Percentiles rank a stretch among this genome's conserved stretches.
phyloP scores from a whole-genome alignment of 306 rosid genomes.

The Glycine latifolia region DNA sequence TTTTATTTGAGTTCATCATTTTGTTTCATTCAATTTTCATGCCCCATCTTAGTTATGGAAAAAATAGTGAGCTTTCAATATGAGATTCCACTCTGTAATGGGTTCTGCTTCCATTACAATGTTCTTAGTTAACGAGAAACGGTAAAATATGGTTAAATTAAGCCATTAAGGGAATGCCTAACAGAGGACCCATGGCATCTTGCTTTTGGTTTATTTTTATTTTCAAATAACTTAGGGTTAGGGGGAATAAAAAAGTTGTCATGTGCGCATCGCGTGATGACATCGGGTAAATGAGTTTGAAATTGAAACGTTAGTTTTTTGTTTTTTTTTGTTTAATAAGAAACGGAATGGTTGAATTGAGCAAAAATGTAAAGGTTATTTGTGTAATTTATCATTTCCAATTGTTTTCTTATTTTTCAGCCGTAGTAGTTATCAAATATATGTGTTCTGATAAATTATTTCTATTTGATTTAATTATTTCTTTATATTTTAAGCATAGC shows the following conservation, averaged over 20 bases:
- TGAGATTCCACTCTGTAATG: neutral
- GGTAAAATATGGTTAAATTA: too few species aligned
- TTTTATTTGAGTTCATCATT: constrained; percentile 9
- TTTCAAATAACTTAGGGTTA: neutral
- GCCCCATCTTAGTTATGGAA: neutral
- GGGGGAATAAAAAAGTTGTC: constrained; percentile 16
- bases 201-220: neutral
- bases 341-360: neutral
- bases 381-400: neutral
- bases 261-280: neutral
- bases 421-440: neutral
- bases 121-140: too few species aligned
- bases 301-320: neutral
- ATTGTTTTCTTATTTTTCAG: neutral
- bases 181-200: neutral
- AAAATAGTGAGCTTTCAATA: neutral
- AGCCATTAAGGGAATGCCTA: too few species aligned
- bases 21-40: neutral
- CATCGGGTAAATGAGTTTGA: neutral
- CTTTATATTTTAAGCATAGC: too few species aligned
- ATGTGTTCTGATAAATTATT: neutral
- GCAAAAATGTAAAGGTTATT: neutral
- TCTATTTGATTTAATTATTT: too few species aligned
- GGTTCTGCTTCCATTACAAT: too few species aligned
- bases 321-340: neutral